Conservation (phyloP, 352 stramenopile genomes). For the Globisporangium heterothallicum region DNA sequence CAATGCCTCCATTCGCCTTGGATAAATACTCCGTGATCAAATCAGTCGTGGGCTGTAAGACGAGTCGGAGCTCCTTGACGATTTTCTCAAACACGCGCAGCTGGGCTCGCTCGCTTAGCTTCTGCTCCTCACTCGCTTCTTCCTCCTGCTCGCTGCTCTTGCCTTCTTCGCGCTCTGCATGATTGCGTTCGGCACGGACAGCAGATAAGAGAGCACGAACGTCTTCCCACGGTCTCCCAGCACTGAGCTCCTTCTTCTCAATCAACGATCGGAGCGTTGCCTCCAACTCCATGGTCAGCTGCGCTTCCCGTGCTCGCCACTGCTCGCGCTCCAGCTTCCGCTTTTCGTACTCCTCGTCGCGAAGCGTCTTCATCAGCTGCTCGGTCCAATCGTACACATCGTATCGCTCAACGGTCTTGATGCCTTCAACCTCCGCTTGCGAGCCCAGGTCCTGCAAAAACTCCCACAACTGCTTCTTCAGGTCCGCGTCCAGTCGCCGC, state of each 20-base stretch:
- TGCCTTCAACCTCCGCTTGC: conserved; percentile 14
- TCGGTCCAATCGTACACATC: conserved; percentile 69
- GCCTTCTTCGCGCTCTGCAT: too few species aligned
- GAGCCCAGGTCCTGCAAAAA: conserved; percentile 23
- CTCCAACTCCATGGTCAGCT: conserved; percentile 27
- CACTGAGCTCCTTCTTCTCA: conserved; percentile 11
- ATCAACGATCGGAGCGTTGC: conserved; percentile 14
- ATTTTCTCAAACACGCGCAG: conserved; percentile 52
- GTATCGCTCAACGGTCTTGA: conserved; percentile 33
- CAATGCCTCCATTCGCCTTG: conserved; percentile 11
- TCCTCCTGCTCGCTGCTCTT: not conserved
- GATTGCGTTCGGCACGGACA: too few species aligned
- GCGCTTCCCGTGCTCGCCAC: conserved; percentile 29
- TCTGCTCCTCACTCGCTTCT: not conserved
- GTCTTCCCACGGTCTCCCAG: conserved; percentile 3
- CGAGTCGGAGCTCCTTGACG: conserved; percentile 31
- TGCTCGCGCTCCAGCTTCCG: conserved; percentile 45
- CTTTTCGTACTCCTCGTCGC: conserved; percentile 39
- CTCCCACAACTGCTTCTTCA: conserved; percentile 39
- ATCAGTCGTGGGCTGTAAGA: conserved; percentile 19
- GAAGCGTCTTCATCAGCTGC: conserved; percentile 32
- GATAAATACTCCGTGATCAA: conserved; percentile 26
- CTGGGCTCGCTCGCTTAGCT: conserved; percentile 41
- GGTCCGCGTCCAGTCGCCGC: conserved; percentile 36
- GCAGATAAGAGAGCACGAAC: not conserved